Evolutionary conservation across 345 rosid species (phyloP), one percentile per base, ranked within the genome.

Genomic region (Ceriops zippeliana): DNA sequence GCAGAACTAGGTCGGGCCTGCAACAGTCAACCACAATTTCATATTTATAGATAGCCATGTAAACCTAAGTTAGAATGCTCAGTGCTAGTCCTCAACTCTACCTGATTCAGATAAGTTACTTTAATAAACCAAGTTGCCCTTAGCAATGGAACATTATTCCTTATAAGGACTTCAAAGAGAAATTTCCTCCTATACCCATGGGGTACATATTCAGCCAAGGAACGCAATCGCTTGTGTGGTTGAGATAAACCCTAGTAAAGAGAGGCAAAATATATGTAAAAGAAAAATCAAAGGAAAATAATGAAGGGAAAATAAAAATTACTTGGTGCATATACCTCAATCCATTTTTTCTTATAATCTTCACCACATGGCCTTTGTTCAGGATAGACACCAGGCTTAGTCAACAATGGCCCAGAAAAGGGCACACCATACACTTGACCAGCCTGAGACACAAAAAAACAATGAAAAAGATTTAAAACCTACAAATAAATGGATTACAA

Each of bases 351-450:
- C 84, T 74, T 85, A 74, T 81, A 89, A 59, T 96, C 99, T 79
- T 92, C 98, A 62, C 88, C 74, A 75, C 86, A 89, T 6, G 87
- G 72, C 72, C 76, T 84, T 82, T 84, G 98, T 66, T 92, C 99
- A 58, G 99, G 99, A 78, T 83, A 96, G 66, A 78, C 76, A 49
- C 90, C 92, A 62, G 89, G 84, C 82, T 90, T 96, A 71, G 85
- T 83, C 72, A 96, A 75, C 47, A 92, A 85, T 60, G 90, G 63
- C 70, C 95, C 97, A 75, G 88, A 82, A 71, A 96, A 95, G 73
- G 99, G 91, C 70, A 89, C 90, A n/a, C 92, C 99, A 76, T 96
- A 92, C 53, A 92, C 92, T 80, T 92, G 99, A 62, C 99, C 99
- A 82, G 97, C 99, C 99, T 96, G 79, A 67, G 78, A 83, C 22